Percentiles rank a stretch among this genome's conserved stretches.
These are phyloP conservation scores for Catharanthus roseus DNA, from an alignment of 257 asterid genomes.

Conservation along the genomic window DNA sequence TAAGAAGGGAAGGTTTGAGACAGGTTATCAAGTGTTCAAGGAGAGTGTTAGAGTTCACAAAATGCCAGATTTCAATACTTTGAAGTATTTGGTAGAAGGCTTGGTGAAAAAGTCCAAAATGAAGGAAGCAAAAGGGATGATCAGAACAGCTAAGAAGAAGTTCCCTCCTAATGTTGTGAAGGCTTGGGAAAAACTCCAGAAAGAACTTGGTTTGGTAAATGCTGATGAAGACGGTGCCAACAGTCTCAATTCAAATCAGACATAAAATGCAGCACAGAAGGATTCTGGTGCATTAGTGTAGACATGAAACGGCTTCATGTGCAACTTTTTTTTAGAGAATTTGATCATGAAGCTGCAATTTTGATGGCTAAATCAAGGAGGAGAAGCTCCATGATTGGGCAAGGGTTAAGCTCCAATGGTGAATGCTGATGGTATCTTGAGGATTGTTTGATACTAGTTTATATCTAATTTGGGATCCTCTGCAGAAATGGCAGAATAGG, in stretches of 20 bases:
- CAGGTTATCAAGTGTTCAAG: constrained; percentile 56
- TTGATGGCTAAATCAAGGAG: neutral
- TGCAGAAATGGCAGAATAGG: neutral
- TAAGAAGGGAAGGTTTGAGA: constrained; percentile 46
- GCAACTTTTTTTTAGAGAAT: neutral
- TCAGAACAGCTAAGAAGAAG: constrained; percentile 55
- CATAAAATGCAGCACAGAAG: constrained; percentile 6
- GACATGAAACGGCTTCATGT: constrained; percentile 1
- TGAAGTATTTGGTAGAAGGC: constrained; percentile 64
- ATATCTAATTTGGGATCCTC: neutral
- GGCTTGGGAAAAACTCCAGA: constrained; percentile 58
- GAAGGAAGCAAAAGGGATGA: constrained; percentile 52
- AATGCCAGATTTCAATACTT: constrained; percentile 68
- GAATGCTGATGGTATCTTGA: too few species aligned
- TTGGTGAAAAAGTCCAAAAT: constrained; percentile 38
- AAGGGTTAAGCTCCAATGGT: neutral
- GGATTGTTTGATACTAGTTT: neutral
- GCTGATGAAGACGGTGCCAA: constrained; percentile 20
- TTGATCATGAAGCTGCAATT: constrained; percentile 7
- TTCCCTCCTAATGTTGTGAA: constrained; percentile 54
- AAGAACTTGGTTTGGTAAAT: constrained; percentile 47
- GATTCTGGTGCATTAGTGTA: neutral
- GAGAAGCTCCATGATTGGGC: constrained; percentile 1
- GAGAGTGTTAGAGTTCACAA: constrained; percentile 52
- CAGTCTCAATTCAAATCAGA: constrained; percentile 19